Evolutionary conservation across 129 eudicot genomes (phyloP).

Genomic region (Rutidosis leptorrhynchoides): DNA sequence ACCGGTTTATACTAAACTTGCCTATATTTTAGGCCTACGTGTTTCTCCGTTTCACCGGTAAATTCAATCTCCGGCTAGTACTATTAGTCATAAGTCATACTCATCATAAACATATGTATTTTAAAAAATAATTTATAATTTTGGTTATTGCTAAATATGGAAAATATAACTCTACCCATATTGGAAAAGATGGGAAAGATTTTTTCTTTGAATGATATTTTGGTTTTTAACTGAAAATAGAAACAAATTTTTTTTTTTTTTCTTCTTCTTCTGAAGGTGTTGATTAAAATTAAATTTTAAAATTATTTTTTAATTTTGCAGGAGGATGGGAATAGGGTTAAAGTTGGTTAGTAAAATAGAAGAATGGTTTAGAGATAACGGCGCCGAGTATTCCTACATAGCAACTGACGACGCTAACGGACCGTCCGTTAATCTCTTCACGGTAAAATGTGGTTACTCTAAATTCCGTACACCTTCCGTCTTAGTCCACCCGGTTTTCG

Average conservation of each 20-base stretch:
- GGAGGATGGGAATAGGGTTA: conserved; percentile 78
- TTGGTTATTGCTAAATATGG: conserved; percentile 8
- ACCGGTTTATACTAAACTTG: conserved; percentile 69
- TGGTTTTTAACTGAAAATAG: conserved; percentile 20
- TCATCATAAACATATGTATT: neutral
- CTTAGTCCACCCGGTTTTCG: conserved; percentile 87
- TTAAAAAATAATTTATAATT: too few relatives aligned
- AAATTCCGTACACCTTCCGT: conserved; percentile 92
- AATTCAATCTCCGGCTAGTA: neutral
- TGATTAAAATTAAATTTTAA: neutral
- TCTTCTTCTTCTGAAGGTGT: neutral
- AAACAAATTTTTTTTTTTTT: neutral
- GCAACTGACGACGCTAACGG: conserved; percentile 86
- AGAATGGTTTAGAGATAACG: conserved; percentile 81
- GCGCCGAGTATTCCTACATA: conserved; percentile 88
- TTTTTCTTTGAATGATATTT: neutral
- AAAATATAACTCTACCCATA: neutral
- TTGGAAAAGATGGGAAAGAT: neutral
- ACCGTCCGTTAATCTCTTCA: conserved; percentile 79
- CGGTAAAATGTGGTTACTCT: conserved; percentile 74
- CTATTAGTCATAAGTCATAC: too few relatives aligned
- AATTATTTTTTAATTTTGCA: conserved; percentile 21
- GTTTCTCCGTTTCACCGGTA: conserved; percentile 89
- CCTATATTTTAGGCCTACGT: conserved; percentile 89
- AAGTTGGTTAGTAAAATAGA: conserved; percentile 61